A percentile compares a stretch with the other conserved stretches of the same genome.
Conservation (phyloP, 306 rosid genomes). For the Trichosanthes cucumerina region DNA sequence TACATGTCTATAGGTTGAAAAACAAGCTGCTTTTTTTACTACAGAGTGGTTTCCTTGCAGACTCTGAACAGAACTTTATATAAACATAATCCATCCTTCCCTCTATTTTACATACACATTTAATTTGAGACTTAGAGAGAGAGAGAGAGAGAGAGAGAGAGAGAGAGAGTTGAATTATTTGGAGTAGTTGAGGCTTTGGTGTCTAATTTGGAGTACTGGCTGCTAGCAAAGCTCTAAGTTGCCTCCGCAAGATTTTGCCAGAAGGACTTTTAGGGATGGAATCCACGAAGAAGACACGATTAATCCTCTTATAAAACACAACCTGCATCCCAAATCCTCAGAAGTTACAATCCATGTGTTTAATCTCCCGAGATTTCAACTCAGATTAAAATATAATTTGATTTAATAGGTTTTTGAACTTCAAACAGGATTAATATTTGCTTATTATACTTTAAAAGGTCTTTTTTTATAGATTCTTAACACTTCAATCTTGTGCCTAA, state of each 20-base stretch:
- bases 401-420: neutral
- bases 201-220: slow-evolving; percentile 23
- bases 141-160: too few relatives aligned
- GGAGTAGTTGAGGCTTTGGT: neutral
- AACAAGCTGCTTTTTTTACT: neutral
- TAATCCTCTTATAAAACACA: slow-evolving; percentile 67
- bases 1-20: neutral
- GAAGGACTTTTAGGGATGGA: slow-evolving; percentile 65
- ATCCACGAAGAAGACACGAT: slow-evolving; percentile 52
- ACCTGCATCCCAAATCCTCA: slow-evolving; percentile 38
- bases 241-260: slow-evolving; percentile 52
- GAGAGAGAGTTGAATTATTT: neutral
- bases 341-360: neutral
- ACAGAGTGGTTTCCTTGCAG: neutral
- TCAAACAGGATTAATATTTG: neutral
- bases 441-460: too few relatives aligned
- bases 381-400: neutral
- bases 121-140: too few relatives aligned
- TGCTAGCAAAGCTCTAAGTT: slow-evolving; percentile 39
- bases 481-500: neutral
- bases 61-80: neutral
- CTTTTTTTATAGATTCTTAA: neutral
- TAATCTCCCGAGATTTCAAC: neutral
- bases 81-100: too few relatives aligned
- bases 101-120: neutral